Conservation (phyloP, 2,329 filamentous ascomycete genomes). For the Fusarium hostae region DNA sequence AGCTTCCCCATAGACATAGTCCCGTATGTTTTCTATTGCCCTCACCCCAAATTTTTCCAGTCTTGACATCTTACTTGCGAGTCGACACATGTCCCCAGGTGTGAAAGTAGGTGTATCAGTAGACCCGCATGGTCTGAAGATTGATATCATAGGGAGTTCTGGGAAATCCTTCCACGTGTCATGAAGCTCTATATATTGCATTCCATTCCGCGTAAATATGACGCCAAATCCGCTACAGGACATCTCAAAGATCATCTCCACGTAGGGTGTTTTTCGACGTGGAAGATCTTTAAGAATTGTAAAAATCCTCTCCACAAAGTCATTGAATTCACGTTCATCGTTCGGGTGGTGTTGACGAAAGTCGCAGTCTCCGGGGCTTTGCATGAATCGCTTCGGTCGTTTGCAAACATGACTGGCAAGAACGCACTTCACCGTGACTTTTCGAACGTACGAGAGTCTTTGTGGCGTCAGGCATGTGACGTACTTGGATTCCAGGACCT, state of each 20-base stretch:
- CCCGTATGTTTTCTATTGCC: neutral
- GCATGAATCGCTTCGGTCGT: neutral
- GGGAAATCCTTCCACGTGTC: neutral
- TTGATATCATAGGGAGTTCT: neutral
- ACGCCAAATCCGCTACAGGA: neutral
- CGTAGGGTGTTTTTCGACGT: neutral
- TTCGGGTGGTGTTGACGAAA: neutral
- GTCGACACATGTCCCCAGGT: neutral
- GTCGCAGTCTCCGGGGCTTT: neutral
- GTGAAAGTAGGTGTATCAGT: neutral
- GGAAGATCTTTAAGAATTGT: neutral
- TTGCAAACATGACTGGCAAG: neutral
- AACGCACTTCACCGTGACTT: neutral
- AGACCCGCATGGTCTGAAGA: neutral
- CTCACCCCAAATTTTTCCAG: neutral
- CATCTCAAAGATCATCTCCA: neutral
- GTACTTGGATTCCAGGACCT: neutral
- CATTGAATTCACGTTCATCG: neutral
- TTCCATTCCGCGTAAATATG: neutral
- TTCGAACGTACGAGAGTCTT: neutral
- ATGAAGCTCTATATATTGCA: neutral
- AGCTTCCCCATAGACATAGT: neutral
- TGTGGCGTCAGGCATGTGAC: neutral
- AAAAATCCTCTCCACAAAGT: neutral
- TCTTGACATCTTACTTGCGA: neutral